Evolutionary conservation across 2,329 filamentous ascomycete species (phyloP), one percentile per base, ranked within the genome.

Genomic region (Helotiales sp.): DNA sequence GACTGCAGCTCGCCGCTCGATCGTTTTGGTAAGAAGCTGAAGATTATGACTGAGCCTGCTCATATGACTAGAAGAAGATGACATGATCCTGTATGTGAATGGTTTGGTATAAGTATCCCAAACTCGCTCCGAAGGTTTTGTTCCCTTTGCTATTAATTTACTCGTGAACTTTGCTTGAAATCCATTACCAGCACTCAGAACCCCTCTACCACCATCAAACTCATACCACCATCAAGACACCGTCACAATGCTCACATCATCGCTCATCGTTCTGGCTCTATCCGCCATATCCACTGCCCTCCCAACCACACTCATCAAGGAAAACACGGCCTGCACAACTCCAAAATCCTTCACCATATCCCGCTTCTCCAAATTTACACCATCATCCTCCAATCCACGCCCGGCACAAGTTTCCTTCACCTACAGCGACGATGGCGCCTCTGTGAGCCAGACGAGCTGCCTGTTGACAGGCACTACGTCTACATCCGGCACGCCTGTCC

Each of bases 301-400:
- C 15, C 68, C 70, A 30, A 54, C 58, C 24, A 30, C 24, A 15
- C 45, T 34, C 28, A 5, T 28, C 5, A 26, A 58, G 26, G 34
- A 57, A 37, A 26, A 55, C 11, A 50, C 17, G 1, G 54, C 30
- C 22, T 71, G 68, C 55, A 2, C 30, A 6, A 37, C 30, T 13
- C 64, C 68, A 37, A 45, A 30, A 20, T 26, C 45, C 20, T 74
- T 72, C 64, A 70, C 67, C 49, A 67, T 72, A 52, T 49, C 61
- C 30, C 57, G 64, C 20, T 72, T 73, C 68, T 59, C 52, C 4
- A 69, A 67, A 26, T 73, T 72, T 59, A 64, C 63, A 1, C 72
- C 72, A 3, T 59, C 71, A 7, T 49, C 17, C 13, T 54, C 34
- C 4, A 74, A 72, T 26, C 30, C 58, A 2, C 47, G 52, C 17